Percentiles rank a stretch among this genome's conserved stretches.
These are phyloP conservation scores for Glebionis coronaria DNA, from an alignment of 129 eudicot genomes.

Conservation along the genomic window DNA sequence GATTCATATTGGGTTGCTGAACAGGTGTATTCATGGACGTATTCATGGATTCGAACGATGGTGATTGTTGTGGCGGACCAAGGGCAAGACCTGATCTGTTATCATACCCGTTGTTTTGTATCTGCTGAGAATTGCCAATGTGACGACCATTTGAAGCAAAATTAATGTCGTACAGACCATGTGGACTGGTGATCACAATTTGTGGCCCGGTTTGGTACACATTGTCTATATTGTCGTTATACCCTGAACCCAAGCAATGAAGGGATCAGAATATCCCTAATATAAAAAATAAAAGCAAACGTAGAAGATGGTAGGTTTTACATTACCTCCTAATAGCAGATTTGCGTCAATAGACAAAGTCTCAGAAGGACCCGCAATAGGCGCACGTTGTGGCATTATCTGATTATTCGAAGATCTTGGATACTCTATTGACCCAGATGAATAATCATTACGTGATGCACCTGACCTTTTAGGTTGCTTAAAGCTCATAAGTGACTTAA, in stretches of 20 bases:
- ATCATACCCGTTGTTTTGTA: slow-evolving; percentile 44
- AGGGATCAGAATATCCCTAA: too few relatives aligned
- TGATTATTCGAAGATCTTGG: slow-evolving; percentile 50
- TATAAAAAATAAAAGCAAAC: not conserved
- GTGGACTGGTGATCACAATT: slow-evolving; percentile 39
- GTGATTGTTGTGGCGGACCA: slow-evolving; percentile 60
- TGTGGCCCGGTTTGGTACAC: slow-evolving; percentile 55
- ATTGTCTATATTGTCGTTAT: slow-evolving; percentile 38
- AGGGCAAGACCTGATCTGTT: slow-evolving; percentile 56
- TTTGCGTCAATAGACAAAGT: slow-evolving; percentile 46
- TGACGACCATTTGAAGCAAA: slow-evolving; percentile 45
- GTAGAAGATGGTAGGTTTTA: not conserved
- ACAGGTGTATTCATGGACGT: slow-evolving; percentile 41
- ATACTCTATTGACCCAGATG: slow-evolving; percentile 46
- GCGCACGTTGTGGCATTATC: slow-evolving; percentile 38
- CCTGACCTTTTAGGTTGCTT: slow-evolving; percentile 56
- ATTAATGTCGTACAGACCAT: slow-evolving; percentile 42
- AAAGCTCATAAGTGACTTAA: slow-evolving; percentile 58
- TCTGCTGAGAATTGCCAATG: slow-evolving; percentile 39
- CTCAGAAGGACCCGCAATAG: slow-evolving; percentile 48
- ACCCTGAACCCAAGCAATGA: slow-evolving; percentile 44
- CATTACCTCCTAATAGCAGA: slow-evolving; percentile 56
- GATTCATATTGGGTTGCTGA: slow-evolving; percentile 44
- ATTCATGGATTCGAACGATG: slow-evolving; percentile 48
- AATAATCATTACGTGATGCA: slow-evolving; percentile 44